Conservation (phyloP, 208 protist species). For the Trichomonas tenax region DNA sequence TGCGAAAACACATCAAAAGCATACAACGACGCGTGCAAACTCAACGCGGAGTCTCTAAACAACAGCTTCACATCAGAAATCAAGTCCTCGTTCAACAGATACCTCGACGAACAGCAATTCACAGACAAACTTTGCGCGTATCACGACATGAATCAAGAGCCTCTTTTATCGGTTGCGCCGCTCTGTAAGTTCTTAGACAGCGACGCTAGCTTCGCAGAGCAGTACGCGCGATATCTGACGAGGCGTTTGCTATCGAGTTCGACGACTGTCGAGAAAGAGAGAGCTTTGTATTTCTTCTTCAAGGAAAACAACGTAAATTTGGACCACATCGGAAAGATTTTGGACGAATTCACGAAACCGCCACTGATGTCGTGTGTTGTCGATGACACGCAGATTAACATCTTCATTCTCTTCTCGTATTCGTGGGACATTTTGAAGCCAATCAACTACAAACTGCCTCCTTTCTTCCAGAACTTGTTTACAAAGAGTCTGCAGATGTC, state of each 20-base stretch:
- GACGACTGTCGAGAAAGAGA: not conserved
- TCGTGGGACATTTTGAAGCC: not conserved
- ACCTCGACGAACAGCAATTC: not conserved
- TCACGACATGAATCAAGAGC: not conserved
- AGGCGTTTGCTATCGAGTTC: not conserved
- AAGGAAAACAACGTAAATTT: not conserved
- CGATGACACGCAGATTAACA: not conserved
- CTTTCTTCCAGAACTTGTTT: not conserved
- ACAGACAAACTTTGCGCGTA: not conserved
- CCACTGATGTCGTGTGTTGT: not conserved
- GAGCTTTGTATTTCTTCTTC: not conserved
- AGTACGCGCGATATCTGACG: not conserved
- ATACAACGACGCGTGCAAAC: not conserved
- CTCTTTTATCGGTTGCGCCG: not conserved
- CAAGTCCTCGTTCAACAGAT: not conserved
- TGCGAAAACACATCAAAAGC: not conserved
- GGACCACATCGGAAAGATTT: not conserved
- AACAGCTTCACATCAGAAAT: not conserved
- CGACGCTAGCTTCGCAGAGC: not conserved
- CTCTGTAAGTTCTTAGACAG: not conserved
- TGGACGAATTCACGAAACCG: not conserved
- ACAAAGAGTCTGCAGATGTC: too few relatives aligned
- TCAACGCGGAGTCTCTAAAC: not conserved
- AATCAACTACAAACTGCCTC: not conserved
- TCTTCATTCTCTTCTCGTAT: not conserved